Conservation (phyloP, 495 filamentous ascomycete genomes). For the Aspergillus baeticus region DNA sequence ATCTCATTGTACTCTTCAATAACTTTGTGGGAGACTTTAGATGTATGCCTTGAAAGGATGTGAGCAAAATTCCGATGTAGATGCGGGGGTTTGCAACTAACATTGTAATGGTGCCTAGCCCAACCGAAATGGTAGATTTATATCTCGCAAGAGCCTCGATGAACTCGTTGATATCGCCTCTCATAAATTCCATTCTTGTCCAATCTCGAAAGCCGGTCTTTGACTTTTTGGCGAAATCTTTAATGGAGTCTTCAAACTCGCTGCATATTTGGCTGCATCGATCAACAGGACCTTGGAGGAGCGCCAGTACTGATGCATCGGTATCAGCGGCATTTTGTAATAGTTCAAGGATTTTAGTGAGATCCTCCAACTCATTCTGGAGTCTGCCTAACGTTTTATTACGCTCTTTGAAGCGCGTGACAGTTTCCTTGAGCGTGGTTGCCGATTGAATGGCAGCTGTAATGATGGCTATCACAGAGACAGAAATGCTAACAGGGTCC, state of each 20-base stretch:
- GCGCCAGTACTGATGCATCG: conserved; percentile 5
- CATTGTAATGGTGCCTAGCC: conserved; percentile 14
- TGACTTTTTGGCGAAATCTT: conserved; percentile 10
- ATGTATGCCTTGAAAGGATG: conserved; percentile 7
- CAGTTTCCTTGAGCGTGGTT: conserved; percentile 23
- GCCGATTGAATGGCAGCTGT: conserved; percentile 25
- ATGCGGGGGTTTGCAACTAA: conserved; percentile 1
- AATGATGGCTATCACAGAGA: conserved; percentile 23
- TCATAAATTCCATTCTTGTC: conserved; percentile 18
- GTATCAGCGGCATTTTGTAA: neutral
- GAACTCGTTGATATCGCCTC: conserved; percentile 18
- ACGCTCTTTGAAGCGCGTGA: conserved; percentile 24
- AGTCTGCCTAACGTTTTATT: conserved; percentile 10
- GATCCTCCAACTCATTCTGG: conserved; percentile 12
- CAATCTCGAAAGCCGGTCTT: conserved; percentile 15
- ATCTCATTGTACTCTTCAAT: conserved; percentile 17
- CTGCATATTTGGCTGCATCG: conserved; percentile 16
- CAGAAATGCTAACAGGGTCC: conserved; percentile 29
- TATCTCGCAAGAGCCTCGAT: conserved; percentile 13
- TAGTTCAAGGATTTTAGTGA: neutral
- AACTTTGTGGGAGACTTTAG: conserved; percentile 12
- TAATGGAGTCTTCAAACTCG: conserved; percentile 13
- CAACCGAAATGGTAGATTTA: conserved; percentile 15
- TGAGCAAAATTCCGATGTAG: neutral
- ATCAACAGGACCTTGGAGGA: conserved; percentile 10